Base-by-base conservation (phyloP, 495 filamentous ascomycete genomes). In the Penicillium goetzii region DNA sequence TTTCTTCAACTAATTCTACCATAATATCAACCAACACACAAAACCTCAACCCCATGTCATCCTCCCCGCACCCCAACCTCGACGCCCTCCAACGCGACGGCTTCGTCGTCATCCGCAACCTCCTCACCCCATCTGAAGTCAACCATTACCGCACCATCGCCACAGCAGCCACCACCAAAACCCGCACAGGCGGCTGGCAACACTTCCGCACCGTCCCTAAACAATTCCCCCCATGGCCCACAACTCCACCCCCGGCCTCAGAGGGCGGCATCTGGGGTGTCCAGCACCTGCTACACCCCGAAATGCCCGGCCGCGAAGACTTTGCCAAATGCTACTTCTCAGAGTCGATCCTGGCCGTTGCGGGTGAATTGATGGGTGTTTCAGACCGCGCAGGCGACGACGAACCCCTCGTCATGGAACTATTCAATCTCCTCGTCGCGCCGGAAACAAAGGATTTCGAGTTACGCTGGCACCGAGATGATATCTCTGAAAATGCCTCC, bases 161-260 rank as follows among this genome's bases (percentile, higher is more conserved):
- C 47, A 60, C 70, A n/a, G 66, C 78, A 63, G 80, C 84, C 23
- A 87, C 85, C 43, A 67, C 74, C 17, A 77, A 82, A 57, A 87
- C 90, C 40, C 83, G 86, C 62, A 57, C 78, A 9, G 90, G 90
- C 32, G 40, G 76, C 53, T 95, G 91, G 91, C 90, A 89, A 15
- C 83, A 90, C 78, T 85, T 95, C 74, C 88, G 91, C 69, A 92
- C 89, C 4, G 85, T 93, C 21, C 90, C 89, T 55, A 93, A 93
- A 69, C 91, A 93, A 74, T 95, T 95, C 80, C 91, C 91, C 1
- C 91, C 91, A 9, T 93, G 91, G 90, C 81, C 84, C 26, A 75
- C 78, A 1, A 80, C 76, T 40, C 67, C 78, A 0, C 81, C 81
- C 0, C 77, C 80, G 0, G 77, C 82, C 55, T 78, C 76, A 0